These are phyloP conservation scores for Darksidea phi DNA, from an alignment of 495 filamentous ascomycete species.

Conservation along the genomic window DNA sequence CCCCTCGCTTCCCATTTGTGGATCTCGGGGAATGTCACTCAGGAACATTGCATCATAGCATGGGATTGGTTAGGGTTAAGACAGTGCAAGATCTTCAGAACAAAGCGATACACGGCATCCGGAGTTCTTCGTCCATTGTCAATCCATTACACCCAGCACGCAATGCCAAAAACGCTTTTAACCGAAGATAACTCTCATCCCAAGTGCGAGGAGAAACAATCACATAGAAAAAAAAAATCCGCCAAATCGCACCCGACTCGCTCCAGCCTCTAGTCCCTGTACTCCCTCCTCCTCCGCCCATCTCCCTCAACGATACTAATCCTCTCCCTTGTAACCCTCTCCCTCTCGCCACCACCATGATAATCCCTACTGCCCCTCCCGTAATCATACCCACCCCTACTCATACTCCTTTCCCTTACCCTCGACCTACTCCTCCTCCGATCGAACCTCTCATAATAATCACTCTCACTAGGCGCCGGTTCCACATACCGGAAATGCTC, in stretches of 20 bases:
- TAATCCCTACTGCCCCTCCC: constrained; percentile 19
- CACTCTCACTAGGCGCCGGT: constrained; percentile 32
- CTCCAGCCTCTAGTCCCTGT: constrained; percentile 23
- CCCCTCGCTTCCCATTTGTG: constrained; percentile 4
- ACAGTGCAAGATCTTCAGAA: neutral
- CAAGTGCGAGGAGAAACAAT: neutral
- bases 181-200: too few species aligned
- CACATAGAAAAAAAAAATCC: neutral
- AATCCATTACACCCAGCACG: neutral
- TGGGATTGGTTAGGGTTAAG: constrained; percentile 8
- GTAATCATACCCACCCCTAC: constrained; percentile 29
- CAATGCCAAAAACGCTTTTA: neutral
- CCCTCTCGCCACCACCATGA: neutral
- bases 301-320: constrained; percentile 35
- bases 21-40: constrained; percentile 1
- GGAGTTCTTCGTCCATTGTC: too few species aligned
- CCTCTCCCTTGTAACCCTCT: constrained; percentile 32
- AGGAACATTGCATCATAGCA: constrained; percentile 12
- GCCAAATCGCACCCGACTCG: neutral
- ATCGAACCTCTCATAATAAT: constrained; percentile 20
- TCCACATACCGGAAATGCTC: constrained; percentile 44
- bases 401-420: constrained; percentile 3
- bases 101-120: too few species aligned
- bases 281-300: constrained; percentile 36
- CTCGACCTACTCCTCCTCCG: constrained; percentile 29